These are phyloP conservation scores for Argentina anserina DNA, from an alignment of 306 rosid genomes.

Conservation along the genomic window DNA sequence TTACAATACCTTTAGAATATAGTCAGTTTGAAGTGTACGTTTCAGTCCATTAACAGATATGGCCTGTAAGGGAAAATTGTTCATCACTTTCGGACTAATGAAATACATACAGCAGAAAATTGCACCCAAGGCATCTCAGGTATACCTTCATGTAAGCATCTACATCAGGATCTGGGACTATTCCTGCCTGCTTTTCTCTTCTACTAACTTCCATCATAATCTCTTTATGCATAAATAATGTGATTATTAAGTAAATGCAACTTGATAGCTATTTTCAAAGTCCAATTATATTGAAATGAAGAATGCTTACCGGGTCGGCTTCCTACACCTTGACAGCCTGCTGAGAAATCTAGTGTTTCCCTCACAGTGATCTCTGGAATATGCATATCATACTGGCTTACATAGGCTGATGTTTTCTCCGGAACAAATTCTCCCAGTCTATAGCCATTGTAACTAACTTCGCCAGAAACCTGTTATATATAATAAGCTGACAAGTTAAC, in stretches of 20 bases:
- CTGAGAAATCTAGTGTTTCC: conserved; percentile 74
- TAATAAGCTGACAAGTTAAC: background rate
- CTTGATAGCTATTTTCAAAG: background rate
- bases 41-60: conserved; percentile 29
- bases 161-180: conserved; percentile 65
- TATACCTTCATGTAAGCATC: conserved; percentile 85
- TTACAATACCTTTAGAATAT: conserved; percentile 37
- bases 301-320: conserved; percentile 42
- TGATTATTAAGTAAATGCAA: background rate
- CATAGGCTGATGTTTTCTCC: conserved; percentile 63
- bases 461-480: conserved; percentile 42
- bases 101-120: background rate
- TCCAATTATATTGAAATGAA: background rate
- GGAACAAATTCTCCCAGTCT: conserved; percentile 57
- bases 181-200: conserved; percentile 59
- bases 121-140: background rate
- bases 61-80: conserved; percentile 28
- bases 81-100: background rate
- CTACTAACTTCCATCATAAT: conserved; percentile 57
- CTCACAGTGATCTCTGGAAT: conserved; percentile 75
- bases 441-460: conserved; percentile 54
- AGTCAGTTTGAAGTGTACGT: conserved; percentile 42
- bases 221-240: conserved; percentile 32
- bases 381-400: conserved; percentile 71
- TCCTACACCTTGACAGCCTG: conserved; percentile 69